Base-by-base conservation (phyloP, 1,284 basidiomycete genomes). In the Sutorius eximius region DNA sequence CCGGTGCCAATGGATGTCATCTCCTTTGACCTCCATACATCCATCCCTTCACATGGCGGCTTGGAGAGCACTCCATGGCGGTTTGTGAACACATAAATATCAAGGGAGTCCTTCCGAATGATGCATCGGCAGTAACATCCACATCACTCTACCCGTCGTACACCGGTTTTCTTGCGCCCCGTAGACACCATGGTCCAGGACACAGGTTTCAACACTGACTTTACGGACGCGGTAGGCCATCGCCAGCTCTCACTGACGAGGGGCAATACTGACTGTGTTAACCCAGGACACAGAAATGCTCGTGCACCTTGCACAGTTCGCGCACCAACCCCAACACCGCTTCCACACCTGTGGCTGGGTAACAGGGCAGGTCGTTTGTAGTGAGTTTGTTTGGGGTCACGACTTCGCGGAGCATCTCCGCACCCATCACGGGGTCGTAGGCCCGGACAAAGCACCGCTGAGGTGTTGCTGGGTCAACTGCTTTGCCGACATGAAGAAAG, bases 341-440 rank as follows among this genome's bases (percentile, higher is more conserved):
- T 55, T 22, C 36, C 44, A 68, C 16, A 11, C 5, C 10, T 71
- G 66, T 4, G 32, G 38, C n/a, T 68, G 66, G 66, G 1, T 11
- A 12, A 51, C 34, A 4, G 2, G 5, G 33, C 16, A 36, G 0
- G 15, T 0, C 8, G 0, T 44, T 18, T 68, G 69, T 20, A 22
- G 29, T n/a, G 0, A 1, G 7, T 2, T n/a, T 6, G 15, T 68
- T 16, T 56, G 12, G 30, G 49, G 49, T 9, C 29, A 45, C 9
- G 55, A 51, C 0, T 61, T 71, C 33, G 7, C 68, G 13, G 65
- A 66, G 0, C 67, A 69, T 54, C 47, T 69, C n/a, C 66, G 67
- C n/a, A 13, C 30, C 33, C 3, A 0, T 15, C 67, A 71, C n/a
- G 56, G 57, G 8, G 1, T 71, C 24, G 2, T 16, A 0, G 63